Evolutionary conservation across 768 basidiomycete species (phyloP).

Genomic region (Podaxis rugospora): DNA sequence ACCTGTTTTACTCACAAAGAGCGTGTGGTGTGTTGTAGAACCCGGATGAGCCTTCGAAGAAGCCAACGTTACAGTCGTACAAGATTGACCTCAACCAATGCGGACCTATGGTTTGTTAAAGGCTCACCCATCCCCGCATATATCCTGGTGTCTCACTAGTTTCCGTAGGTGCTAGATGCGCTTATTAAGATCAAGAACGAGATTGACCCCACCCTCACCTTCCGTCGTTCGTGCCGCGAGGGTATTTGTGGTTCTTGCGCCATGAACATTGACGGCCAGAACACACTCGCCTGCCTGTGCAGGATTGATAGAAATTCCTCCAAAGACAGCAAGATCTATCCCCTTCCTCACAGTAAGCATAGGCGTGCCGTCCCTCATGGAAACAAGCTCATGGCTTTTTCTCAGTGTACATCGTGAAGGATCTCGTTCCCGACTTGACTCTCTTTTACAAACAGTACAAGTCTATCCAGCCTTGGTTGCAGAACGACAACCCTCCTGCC

Average conservation of each 20-base stretch:
- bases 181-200: conserved; percentile 99
- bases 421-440: conserved; percentile 89
- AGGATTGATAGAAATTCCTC: conserved; percentile 74
- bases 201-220: conserved; percentile 93
- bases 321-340: conserved; percentile 90
- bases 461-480: conserved; percentile 94
- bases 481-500: conserved; percentile 88
- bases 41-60: conserved; percentile 90
- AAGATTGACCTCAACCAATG: conserved; percentile 89
- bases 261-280: conserved; percentile 98
- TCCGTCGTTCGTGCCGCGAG: conserved; percentile 89
- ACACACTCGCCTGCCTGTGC: conserved; percentile 97
- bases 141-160: conserved; percentile 5
- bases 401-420: conserved; percentile 97
- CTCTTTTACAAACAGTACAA: conserved; percentile 99
- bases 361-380: not conserved
- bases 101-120: conserved; percentile 76
- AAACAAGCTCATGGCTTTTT: not conserved
- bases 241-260: conserved; percentile 98
- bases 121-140: not conserved
- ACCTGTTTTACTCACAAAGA: not conserved
- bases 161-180: conserved; percentile 70
- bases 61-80: conserved; percentile 89
- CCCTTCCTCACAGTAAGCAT: conserved; percentile 89
- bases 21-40: conserved; percentile 45